These are phyloP conservation scores for Quercus agrifolia DNA, from an alignment of 306 rosid species.

Conservation along the genomic window DNA sequence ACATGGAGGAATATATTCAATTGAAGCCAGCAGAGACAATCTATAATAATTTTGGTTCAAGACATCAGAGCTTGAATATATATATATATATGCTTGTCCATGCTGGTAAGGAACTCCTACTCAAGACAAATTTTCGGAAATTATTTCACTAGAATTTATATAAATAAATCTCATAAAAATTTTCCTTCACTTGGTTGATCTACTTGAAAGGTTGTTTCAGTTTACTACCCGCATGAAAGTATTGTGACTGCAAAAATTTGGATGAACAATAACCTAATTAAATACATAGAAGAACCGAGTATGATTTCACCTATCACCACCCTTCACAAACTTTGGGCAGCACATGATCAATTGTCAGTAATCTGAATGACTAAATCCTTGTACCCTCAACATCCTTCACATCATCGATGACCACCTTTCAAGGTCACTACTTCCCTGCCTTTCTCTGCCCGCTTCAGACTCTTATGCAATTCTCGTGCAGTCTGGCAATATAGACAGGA, in stretches of 20 bases:
- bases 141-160: slow-evolving; percentile 15
- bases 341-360: slow-evolving; percentile 31
- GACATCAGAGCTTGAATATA: neutral
- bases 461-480: slow-evolving; percentile 64
- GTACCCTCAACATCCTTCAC: slow-evolving; percentile 23
- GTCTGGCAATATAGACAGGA: slow-evolving; percentile 41
- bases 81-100: neutral
- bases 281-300: slow-evolving; percentile 36
- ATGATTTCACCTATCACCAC: slow-evolving; percentile 35
- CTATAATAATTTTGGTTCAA: neutral
- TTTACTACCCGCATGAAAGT: slow-evolving; percentile 33
- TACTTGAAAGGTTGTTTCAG: slow-evolving; percentile 28
- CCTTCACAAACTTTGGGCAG: slow-evolving; percentile 46
- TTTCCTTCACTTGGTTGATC: slow-evolving; percentile 18
- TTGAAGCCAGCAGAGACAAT: neutral
- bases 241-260: slow-evolving; percentile 49
- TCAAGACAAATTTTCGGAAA: neutral
- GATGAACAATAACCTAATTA: slow-evolving; percentile 50
- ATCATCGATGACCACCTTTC: slow-evolving; percentile 33
- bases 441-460: slow-evolving; percentile 49
- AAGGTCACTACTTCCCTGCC: slow-evolving; percentile 40
- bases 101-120: neutral
- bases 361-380: slow-evolving; percentile 9
- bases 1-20: neutral
- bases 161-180: slow-evolving; percentile 3